phyloP scores from a whole-genome alignment of 805 yeast genomes.

The Metschnikowia picachoensis region DNA sequence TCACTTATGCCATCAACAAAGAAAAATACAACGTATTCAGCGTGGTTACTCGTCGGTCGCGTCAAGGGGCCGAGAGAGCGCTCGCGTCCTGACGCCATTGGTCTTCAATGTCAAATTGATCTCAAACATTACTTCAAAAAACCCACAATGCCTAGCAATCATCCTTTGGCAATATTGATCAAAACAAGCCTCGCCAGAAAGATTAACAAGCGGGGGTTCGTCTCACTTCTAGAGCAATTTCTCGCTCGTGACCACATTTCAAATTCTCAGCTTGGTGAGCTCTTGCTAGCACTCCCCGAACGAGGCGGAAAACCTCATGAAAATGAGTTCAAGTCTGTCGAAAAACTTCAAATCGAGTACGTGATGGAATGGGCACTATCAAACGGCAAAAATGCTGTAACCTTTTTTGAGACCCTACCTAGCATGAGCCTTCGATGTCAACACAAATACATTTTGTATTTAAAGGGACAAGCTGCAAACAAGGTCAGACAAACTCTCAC shows the following conservation, averaged over 20 bases:
- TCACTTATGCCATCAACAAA: too few species aligned
- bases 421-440: constrained; percentile 11
- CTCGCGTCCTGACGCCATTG: too few species aligned
- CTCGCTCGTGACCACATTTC: constrained; percentile 18
- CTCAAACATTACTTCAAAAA: not conserved
- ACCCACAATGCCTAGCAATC: constrained; percentile 5
- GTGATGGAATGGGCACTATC: constrained; percentile 20
- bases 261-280: constrained; percentile 24
- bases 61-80: too few species aligned
- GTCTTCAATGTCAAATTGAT: not conserved
- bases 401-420: constrained; percentile 24
- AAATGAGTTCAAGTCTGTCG: not conserved
- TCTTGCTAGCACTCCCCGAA: constrained; percentile 19
- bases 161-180: constrained; percentile 17
- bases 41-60: too few species aligned
- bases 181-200: constrained; percentile 19
- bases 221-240: constrained; percentile 27
- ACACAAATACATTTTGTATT: constrained; percentile 12
- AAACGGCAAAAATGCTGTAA: constrained; percentile 15
- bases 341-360: constrained; percentile 13
- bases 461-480: constrained; percentile 6
- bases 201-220: constrained; percentile 24
- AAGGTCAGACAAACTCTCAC: constrained; percentile 1
- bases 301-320: not conserved
- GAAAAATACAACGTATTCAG: too few species aligned